Base-by-base conservation (phyloP, 2,329 filamentous ascomycete genomes). In the Cordyceps farinosa region DNA sequence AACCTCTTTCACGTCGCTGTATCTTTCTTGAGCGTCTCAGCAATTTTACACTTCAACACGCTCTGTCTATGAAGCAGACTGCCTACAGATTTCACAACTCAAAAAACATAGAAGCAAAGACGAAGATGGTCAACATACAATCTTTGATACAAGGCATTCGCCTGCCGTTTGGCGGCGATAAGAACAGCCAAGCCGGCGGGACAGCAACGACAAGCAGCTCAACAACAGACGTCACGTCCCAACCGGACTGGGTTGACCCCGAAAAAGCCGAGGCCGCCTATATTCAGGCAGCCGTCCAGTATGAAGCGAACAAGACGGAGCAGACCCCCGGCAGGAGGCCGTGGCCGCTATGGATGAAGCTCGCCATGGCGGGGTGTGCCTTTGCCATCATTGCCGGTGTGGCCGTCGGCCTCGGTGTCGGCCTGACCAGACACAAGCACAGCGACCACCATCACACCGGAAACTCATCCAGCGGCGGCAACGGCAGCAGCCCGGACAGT, bases 321-420 rank as follows among this genome's bases (percentile, higher is more conserved):
- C 9, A 15, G 38, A 32, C 45, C 9, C 6, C 13, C n/a, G 6
- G 9, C 9, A 53, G 29, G 38, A n/a, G 7, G 3, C 38, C 9
- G 7, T 61, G 58, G 58, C 58, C 40, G 17, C 6, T 45, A 29
- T 52, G 50, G 58, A 36, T 15, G 38, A 61, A 53, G 48, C 27
- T 61, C 3, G 29, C 29, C 30, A 34, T 61, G 5, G 58, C 38
- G 38, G 58, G 48, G 3, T 50, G 36, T 7, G 5, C 42, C 7
- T 32, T 56, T 40, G 50, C 59, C 36, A 9, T 42, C 2, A 50
- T 62, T 15, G 22, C 55, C 47, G 45, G 50, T 7, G 40, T 61
- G 29, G 22, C 44, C 27, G 29, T 62, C 44, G 45, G 34, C 17
- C 47, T 60, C 48, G 40, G 65, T 44, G 38, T 64, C 40, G 48